Conservation (phyloP, 1,284 basidiomycete genomes). For the Inonotus obliquus region DNA sequence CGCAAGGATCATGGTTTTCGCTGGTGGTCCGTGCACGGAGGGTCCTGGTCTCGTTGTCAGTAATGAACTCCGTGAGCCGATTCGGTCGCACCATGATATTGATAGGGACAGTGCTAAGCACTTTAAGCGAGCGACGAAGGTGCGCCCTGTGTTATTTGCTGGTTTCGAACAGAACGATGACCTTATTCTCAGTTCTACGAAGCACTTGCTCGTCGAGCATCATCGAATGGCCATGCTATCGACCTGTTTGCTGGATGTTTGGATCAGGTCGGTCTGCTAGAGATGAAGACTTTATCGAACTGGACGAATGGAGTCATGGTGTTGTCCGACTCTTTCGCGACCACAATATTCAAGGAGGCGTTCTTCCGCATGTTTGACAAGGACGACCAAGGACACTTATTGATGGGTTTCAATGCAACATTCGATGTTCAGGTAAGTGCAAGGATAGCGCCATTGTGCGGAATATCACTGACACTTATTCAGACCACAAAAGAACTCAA, state of each 20-base stretch:
- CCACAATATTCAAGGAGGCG: constrained; percentile 98
- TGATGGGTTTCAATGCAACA: constrained; percentile 99
- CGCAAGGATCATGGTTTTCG: constrained; percentile 93
- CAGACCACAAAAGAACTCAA: constrained; percentile 98
- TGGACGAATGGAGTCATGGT: constrained; percentile 97
- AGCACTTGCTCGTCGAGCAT: constrained; percentile 87
- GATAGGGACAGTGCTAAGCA: constrained; percentile 97
- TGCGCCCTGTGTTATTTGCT: constrained; percentile 30
- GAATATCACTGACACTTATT: neutral
- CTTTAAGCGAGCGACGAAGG: constrained; percentile 95
- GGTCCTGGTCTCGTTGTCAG: constrained; percentile 96
- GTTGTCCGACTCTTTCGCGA: constrained; percentile 95
- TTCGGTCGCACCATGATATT: constrained; percentile 98
- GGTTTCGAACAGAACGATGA: constrained; percentile 8
- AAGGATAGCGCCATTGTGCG: neutral
- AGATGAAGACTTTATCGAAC: constrained; percentile 96
- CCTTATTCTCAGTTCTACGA: constrained; percentile 79
- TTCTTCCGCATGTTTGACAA: constrained; percentile 94
- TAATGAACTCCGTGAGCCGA: constrained; percentile 95
- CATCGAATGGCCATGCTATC: constrained; percentile 91
- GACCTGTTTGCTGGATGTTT: constrained; percentile 97
- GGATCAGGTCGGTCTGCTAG: constrained; percentile 95
- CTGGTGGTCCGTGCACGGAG: constrained; percentile 95
- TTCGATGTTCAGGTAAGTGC: constrained; percentile 87
- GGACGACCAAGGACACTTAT: constrained; percentile 87